Evolutionary conservation across 1,284 basidiomycete species (phyloP).

Genomic region (Boletus smithii): DNA sequence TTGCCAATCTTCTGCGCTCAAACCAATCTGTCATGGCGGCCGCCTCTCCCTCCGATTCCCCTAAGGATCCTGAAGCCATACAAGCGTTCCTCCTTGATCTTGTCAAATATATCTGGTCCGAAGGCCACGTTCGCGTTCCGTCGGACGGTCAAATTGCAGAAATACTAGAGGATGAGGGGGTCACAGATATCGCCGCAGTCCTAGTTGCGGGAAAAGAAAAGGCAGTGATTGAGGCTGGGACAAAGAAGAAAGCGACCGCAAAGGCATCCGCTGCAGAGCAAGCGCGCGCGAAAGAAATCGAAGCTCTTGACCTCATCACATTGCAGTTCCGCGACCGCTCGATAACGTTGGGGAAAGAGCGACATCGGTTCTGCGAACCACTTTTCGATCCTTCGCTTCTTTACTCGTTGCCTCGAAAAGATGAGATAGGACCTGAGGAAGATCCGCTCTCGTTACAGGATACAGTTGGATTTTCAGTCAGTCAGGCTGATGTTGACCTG

Average conservation of each 20-base stretch:
- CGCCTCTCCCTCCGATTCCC: constrained; percentile 52
- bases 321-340: constrained; percentile 69
- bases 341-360: constrained; percentile 79
- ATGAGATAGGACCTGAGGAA: constrained; percentile 21
- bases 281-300: constrained; percentile 74
- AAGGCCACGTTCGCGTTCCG: constrained; percentile 65
- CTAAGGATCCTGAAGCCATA: constrained; percentile 44
- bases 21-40: constrained; percentile 65
- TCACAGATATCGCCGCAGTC: constrained; percentile 81
- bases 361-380: constrained; percentile 89
- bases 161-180: constrained; percentile 75
- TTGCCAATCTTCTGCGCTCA: constrained; percentile 66
- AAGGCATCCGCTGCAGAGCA: constrained; percentile 78
- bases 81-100: constrained; percentile 54
- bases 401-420: constrained; percentile 27
- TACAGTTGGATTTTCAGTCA: constrained; percentile 58
- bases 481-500: constrained; percentile 58
- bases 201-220: constrained; percentile 79
- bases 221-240: constrained; percentile 75
- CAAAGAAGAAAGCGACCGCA: constrained; percentile 72
- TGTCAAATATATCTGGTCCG: constrained; percentile 56
- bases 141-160: constrained; percentile 64
- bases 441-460: constrained; percentile 55
- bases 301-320: constrained; percentile 76
- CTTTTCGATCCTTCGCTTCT: constrained; percentile 73